Conservation (phyloP, 225 moss, liverwort and hornwort species). For the Takakia lepidozioides region DNA sequence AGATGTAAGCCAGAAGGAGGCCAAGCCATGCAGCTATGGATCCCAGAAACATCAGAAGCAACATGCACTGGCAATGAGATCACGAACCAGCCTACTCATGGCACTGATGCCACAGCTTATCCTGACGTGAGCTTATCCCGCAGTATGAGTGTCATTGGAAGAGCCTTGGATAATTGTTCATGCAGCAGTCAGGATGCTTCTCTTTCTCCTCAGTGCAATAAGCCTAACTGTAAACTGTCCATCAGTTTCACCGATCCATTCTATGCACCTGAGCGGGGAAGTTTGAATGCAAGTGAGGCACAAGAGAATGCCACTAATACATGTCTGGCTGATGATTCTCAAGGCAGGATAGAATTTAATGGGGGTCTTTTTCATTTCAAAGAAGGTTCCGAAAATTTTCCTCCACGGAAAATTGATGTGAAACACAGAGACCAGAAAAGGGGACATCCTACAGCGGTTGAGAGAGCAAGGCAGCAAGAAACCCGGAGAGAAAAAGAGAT, state of each 20-base stretch:
- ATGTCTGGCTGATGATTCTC: conserved; percentile 25
- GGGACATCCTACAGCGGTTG: conserved; percentile 44
- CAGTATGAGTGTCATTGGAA: neutral
- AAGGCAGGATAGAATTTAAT: conserved; percentile 1
- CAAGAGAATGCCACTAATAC: conserved; percentile 1
- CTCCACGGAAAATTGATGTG: conserved; percentile 6
- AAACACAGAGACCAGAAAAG: conserved; percentile 23
- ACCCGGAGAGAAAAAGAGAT: conserved; percentile 7
- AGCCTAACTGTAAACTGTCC: conserved; percentile 19
- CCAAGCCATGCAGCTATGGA: conserved; percentile 13
- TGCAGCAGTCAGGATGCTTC: conserved; percentile 8
- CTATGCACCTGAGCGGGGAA: conserved; percentile 9
- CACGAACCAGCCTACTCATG: conserved; percentile 9
- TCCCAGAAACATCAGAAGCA: conserved; percentile 5
- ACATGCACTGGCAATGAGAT: neutral
- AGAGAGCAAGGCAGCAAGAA: conserved; percentile 66
- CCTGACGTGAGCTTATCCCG: conserved; percentile 1
- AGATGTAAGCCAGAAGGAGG: conserved; percentile 42
- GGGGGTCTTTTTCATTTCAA: conserved; percentile 3
- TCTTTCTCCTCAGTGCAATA: conserved; percentile 17
- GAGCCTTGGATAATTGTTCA: conserved; percentile 11
- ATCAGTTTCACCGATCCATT: conserved; percentile 11
- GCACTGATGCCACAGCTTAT: neutral
- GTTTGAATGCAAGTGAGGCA: neutral
- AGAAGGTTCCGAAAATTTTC: conserved; percentile 4